Evolutionary conservation across 805 yeast genomes (phyloP), one percentile per base, ranked within the genome.

Genomic region (Cyberlindnera lachancei): DNA sequence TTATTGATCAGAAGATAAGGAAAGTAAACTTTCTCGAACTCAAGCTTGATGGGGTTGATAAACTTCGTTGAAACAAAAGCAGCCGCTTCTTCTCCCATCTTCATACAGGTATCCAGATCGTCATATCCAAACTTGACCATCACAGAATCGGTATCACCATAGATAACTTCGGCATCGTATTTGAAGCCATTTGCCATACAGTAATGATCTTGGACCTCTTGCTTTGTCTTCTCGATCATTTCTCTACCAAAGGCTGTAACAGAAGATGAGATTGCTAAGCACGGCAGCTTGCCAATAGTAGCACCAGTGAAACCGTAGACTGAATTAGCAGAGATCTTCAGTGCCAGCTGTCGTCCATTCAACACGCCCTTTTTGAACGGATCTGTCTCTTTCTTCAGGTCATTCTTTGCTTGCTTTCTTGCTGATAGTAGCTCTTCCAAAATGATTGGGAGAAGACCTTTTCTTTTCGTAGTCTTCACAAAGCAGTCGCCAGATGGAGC

Each of bases 271-370:
- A 92, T 92, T 0, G 95, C 95, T 35, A 92, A 64, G 63, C 98
- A 94, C 1, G 99, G 99, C 34, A 92, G 67, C 52, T 92, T 90
- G 33, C 99, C 99, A 28, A 90, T 79, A 0, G 97, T 92, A 2
- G 99, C 99, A 58, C 99, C 99, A 1, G 99, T 92, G 59, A 92
- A 94, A 29, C 99, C 99, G 56, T 92, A 92, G 5, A 92, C 99
- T 2, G 98, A 94, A 56, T 92, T 92, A 1, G 99, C 99, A 10
- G 96, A 87, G 31, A 92, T 85, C 52, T 92, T 92, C 53, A 92
- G 66, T 0, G 99, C 99, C 48, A 92, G 66, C 59, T 92, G 99
- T 56, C 98, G 74, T 67, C 99, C 99, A 55, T 92, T 94, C 30
- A 94, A 68, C 21, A 92, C 97, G 51, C 87, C 94, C 45, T 84